Percentiles rank a stretch among this genome's conserved stretches.
Evolutionary conservation across 2,329 filamentous ascomycete species (phyloP).

Genomic region (Fusarium redolens): DNA sequence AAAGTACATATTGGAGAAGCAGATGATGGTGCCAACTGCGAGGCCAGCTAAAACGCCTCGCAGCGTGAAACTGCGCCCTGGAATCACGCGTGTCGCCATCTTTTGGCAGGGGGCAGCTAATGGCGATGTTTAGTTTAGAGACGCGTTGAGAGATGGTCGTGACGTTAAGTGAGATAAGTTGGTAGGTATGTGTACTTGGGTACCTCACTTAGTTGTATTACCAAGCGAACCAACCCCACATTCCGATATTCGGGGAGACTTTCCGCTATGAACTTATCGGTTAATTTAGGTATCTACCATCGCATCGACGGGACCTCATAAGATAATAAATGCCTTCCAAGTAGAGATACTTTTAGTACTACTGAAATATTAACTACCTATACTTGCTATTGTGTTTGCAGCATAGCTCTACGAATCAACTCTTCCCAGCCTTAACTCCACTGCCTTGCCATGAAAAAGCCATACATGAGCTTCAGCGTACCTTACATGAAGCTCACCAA

Average conservation of each 20-base stretch:
- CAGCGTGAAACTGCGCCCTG: slow-evolving; percentile 80
- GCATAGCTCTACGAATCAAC: neutral
- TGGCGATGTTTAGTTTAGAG: neutral
- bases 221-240: slow-evolving; percentile 13
- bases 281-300: neutral
- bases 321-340: neutral
- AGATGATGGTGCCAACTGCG: slow-evolving; percentile 88
- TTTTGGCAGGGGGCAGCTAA: neutral
- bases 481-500: neutral
- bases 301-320: neutral
- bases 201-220: neutral
- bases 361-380: neutral
- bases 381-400: neutral
- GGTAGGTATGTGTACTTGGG: neutral
- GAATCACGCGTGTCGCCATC: slow-evolving; percentile 44
- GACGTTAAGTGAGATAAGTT: slow-evolving; percentile 2
- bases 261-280: neutral
- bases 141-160: slow-evolving; percentile 7
- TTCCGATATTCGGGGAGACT: neutral
- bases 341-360: neutral
- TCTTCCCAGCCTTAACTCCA: neutral
- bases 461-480: neutral
- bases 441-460: neutral
- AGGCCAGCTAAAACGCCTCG: slow-evolving; percentile 85
- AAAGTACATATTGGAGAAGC: slow-evolving; percentile 98